Percentiles rank a stretch among this genome's conserved stretches.
These are phyloP conservation scores for Dipodascus albidus DNA, from an alignment of 805 yeast genomes.

Conservation along the genomic window DNA sequence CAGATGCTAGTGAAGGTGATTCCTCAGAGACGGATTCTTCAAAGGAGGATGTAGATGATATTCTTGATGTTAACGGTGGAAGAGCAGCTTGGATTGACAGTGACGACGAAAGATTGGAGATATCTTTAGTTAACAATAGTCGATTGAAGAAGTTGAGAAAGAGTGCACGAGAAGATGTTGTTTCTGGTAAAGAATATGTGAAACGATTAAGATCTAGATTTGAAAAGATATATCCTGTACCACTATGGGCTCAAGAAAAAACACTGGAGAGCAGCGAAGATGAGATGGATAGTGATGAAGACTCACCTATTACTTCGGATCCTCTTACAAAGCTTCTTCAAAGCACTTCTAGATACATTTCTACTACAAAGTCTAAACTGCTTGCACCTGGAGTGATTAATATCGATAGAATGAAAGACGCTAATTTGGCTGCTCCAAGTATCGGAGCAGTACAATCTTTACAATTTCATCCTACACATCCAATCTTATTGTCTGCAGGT, in stretches of 20 bases:
- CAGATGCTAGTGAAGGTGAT: conserved; percentile 24
- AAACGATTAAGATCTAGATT: conserved; percentile 61
- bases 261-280: conserved; percentile 20
- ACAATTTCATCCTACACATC: conserved; percentile 75
- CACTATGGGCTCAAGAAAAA: conserved; percentile 57
- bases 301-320: conserved; percentile 24
- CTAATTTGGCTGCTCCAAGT: conserved; percentile 58
- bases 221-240: conserved; percentile 65
- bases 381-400: conserved; percentile 63
- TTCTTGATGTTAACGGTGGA: conserved; percentile 21
- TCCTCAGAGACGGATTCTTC: conserved; percentile 27
- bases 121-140: conserved; percentile 50
- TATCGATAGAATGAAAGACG: conserved; percentile 78
- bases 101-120: conserved; percentile 66
- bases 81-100: conserved; percentile 74
- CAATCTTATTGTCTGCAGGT: conserved; percentile 82
- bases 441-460: conserved; percentile 76
- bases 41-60: conserved; percentile 26
- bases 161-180: conserved; percentile 37
- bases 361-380: conserved; percentile 34
- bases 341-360: conserved; percentile 20
- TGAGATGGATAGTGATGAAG: conserved; percentile 18
- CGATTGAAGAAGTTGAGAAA: conserved; percentile 62
- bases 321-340: conserved; percentile 25
- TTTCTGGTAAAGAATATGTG: conserved; percentile 52